Percentiles rank a stretch among this genome's conserved stretches.
Evolutionary conservation across 208 protist species (phyloP).

Genomic region (Leishmania major): DNA sequence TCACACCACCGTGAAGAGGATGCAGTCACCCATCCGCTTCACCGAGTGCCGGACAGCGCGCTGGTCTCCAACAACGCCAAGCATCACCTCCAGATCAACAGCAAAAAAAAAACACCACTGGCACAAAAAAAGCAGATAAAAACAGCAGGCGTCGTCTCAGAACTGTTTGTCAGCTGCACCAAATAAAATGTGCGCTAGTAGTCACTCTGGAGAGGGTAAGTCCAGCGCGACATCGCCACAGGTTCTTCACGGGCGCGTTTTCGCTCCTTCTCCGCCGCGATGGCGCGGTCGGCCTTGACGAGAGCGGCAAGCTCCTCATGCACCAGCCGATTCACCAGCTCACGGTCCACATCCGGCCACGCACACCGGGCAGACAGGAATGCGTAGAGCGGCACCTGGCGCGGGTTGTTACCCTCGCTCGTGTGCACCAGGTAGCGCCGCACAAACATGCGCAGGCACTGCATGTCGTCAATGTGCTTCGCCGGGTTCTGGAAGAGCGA

Average conservation of each 20-base stretch:
- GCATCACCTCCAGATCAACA: not conserved
- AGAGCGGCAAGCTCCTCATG: constrained; percentile 63
- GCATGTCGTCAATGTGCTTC: constrained; percentile 59
- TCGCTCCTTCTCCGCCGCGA: constrained; percentile 25
- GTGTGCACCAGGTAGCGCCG: constrained; percentile 83
- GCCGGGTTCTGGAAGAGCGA: constrained; percentile 56
- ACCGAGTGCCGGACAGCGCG: not conserved
- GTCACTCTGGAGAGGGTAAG: not conserved
- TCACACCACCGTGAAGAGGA: not conserved
- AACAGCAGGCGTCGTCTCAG: not conserved
- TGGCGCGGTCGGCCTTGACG: constrained; percentile 48
- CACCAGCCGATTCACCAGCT: constrained; percentile 40
- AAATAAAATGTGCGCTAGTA: not conserved
- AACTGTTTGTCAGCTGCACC: not conserved
- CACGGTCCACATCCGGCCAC: constrained; percentile 44
- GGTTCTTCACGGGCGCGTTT: not conserved
- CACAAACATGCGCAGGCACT: constrained; percentile 79
- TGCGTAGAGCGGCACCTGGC: constrained; percentile 45
- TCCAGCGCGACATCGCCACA: not conserved
- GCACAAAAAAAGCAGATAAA: not conserved
- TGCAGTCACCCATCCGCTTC: not conserved
- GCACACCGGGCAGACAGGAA: constrained; percentile 50
- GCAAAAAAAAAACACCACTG: not conserved
- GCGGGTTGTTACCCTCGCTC: constrained; percentile 64
- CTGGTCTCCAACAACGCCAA: not conserved